Evolutionary conservation across 1,139 yeast species (phyloP).

Genomic region (Candida buenavistaensis): DNA sequence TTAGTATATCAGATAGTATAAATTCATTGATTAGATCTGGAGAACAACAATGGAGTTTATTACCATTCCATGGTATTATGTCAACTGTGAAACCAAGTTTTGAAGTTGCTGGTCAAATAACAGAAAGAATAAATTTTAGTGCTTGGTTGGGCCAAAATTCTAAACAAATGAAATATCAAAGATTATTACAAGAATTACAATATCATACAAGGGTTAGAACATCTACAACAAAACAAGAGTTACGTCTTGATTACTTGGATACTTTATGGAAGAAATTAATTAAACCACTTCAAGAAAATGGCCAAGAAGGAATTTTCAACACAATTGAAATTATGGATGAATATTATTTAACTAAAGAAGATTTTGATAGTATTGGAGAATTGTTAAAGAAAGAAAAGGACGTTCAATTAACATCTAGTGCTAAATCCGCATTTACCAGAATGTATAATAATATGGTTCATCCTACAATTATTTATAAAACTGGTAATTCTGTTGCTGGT

Average conservation of each 20-base stretch:
- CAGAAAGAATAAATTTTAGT: slow-evolving; percentile 75
- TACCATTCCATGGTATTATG: slow-evolving; percentile 89
- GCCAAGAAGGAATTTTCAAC: slow-evolving; percentile 61
- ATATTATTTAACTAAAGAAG: slow-evolving; percentile 84
- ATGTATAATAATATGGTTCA: slow-evolving; percentile 73
- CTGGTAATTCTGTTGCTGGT: slow-evolving; percentile 52
- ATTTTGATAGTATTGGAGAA: slow-evolving; percentile 74
- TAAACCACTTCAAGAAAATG: slow-evolving; percentile 55
- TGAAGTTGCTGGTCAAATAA: slow-evolving; percentile 69
- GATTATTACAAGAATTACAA: slow-evolving; percentile 83
- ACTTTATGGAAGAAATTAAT: slow-evolving; percentile 56
- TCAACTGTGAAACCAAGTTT: slow-evolving; percentile 84
- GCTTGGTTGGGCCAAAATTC: slow-evolving; percentile 92
- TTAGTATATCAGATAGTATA: slow-evolving; percentile 77
- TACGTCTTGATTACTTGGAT: slow-evolving; percentile 79
- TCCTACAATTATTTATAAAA: slow-evolving; percentile 82
- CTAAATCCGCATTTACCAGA: slow-evolving; percentile 83
- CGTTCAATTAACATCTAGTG: slow-evolving; percentile 64
- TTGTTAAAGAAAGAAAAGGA: slow-evolving; percentile 35
- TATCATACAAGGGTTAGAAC: slow-evolving; percentile 83
- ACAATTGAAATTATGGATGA: slow-evolving; percentile 75
- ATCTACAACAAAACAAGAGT: slow-evolving; percentile 71
- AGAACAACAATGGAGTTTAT: slow-evolving; percentile 93
- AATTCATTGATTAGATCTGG: slow-evolving; percentile 83
- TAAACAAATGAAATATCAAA: slow-evolving; percentile 71